Base-by-base conservation (phyloP, 2,329 filamentous ascomycete genomes). In the Torrubiella hemipterigena region DNA sequence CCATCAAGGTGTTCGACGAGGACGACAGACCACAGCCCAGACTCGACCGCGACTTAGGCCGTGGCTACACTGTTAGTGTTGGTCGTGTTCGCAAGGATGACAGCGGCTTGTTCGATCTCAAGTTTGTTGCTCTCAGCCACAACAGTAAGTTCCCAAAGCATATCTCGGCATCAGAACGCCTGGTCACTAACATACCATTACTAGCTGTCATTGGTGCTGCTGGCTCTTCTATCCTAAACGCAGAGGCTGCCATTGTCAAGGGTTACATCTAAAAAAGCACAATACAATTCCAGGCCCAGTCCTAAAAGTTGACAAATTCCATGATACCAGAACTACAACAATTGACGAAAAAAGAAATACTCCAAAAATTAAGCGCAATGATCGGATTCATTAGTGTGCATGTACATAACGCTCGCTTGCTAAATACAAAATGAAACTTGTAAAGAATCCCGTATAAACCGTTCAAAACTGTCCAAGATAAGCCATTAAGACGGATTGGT, bases 201-300 rank as follows among this genome's bases (percentile, higher is more conserved):
- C 9, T 33, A 75, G 77, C 89, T 38, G 81, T 98, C 34, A 89
- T 98, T 52, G 89, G 89, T 42, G 91, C 91, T 19, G 87, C 89
- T n/a, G 91, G 91, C 9, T 93, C 85, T 3, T 93, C 84, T 19
- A 94, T 96, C 58, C 58, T 96, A 45, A 96, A 96, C 49, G 86
- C 87, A 17, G 89, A 95, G 56, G 85, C 86, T 17, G 85, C 86
- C 16, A 77, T 94, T 9, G 71, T 95, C 42, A 93, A 93, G 65
- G 89, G 87, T 5, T 84, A 79, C 49, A 67, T 87, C 40, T 86
- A 65, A 55, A 31, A 9, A 17, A 24, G 22, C 14, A 24, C 12
- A 24, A 24, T 24, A 12, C 22, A 24, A 24, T n/a, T n/a, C 8
- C 14, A 14, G 12, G 14, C 12, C 10, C 6, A n/a, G 22, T 11